Percentiles rank a stretch among this genome's conserved stretches.
Conservation (phyloP, 305 asterid genomes). For the Caryopteris hybrid region DNA sequence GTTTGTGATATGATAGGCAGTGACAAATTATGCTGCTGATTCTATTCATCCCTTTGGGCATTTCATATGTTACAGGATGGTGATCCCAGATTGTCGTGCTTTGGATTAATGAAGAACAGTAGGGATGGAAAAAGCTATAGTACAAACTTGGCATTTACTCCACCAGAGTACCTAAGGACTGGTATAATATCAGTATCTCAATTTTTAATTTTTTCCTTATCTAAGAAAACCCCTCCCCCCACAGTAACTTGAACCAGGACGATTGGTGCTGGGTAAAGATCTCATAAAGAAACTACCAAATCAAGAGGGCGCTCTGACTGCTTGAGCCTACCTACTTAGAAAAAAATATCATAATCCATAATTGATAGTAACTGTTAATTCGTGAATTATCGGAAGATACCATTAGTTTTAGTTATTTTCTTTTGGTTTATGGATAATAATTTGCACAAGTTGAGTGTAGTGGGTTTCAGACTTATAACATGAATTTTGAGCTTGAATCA, state of each 20-base stretch:
- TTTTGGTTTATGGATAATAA: not conserved
- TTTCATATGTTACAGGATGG: conserved; percentile 51
- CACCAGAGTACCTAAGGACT: conserved; percentile 89
- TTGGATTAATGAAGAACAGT: conserved; percentile 96
- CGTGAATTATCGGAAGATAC: not conserved
- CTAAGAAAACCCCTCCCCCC: no score
- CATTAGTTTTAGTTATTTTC: not conserved
- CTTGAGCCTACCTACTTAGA: no score
- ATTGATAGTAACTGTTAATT: not conserved
- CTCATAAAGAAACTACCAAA: no score
- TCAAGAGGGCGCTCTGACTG: no score
- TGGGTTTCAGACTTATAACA: not conserved
- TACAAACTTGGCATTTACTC: conserved; percentile 94
- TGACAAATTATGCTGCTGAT: conserved; percentile 1
- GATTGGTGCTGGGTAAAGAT: no score
- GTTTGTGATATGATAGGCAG: not conserved
- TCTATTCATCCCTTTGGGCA: not conserved
- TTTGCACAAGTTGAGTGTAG: not conserved
- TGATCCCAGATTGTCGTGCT: conserved; percentile 88
- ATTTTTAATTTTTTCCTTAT: no score
- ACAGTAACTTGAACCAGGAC: no score
- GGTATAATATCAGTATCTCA: conserved; percentile 51
- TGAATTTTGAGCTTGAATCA: not conserved
- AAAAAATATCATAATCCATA: not conserved
- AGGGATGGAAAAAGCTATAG: conserved; percentile 95